Evolutionary conservation across 192 early-diverging fungal genomes (phyloP), one percentile per base, ranked within the genome.

Genomic region (Backusella tuberculispora): DNA sequence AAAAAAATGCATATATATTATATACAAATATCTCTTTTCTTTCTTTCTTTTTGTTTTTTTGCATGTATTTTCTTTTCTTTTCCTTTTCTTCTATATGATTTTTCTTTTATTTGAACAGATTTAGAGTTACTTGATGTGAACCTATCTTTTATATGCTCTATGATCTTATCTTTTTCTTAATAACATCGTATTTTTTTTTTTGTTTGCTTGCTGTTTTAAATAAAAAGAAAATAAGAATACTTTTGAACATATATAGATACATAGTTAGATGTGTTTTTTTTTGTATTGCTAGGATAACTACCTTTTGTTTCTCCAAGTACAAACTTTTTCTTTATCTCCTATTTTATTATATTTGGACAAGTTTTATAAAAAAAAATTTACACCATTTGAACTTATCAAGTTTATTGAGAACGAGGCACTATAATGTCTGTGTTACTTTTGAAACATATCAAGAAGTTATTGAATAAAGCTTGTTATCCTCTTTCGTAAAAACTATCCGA

Each of bases 41-140:
- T 26, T 60, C 12, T 60, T 60, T 60, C 48, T 19, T 50, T 60
- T n/a, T n/a, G n/a, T n/a, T n/a, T n/a, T n/a, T n/a, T n/a, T 56
- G 21, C 9, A 56, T 24, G 6, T 24, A 21, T 21, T 56, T 56
- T 56, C 50, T 17, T 56, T 56, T 56, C n/a, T n/a, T n/a, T n/a
- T n/a, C n/a, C n/a, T n/a, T n/a, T n/a, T n/a, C n/a, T n/a, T n/a
- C n/a, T n/a, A n/a, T n/a, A n/a, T n/a, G n/a, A 48, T 0, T 48
- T 19, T 50, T 5, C 17, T 21, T 9, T 21, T 7, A 8, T 56
- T 56, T 8, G 7, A 42, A 10, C 12, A 15, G 7, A 10, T 56
- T 21, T 56, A 24, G 50, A 56, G 8, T 19, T 24, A 10, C 9
- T 56, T 56, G 50, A 56, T 56, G 19, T 24, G 21, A 56, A 48